Base-by-base conservation (phyloP, 345 rosid genomes). In the Streptanthus diversifolius region DNA sequence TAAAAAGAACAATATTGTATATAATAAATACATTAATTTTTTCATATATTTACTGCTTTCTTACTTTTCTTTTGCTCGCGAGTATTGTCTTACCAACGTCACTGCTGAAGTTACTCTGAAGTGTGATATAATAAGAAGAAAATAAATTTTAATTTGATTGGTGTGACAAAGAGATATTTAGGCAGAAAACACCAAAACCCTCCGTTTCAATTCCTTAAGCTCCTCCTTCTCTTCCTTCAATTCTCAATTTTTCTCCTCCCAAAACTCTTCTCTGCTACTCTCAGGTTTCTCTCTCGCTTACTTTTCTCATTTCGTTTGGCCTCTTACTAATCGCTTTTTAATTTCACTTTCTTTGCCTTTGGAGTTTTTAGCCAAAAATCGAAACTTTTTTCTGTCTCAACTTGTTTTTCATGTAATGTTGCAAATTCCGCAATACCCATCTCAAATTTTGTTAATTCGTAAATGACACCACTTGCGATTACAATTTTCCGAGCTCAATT, bases 101-200 rank as follows among this genome's bases (percentile, higher is more conserved):
- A 24, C 17, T 13, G 14, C 18, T 25, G n/a, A 25, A 52, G 27
- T 51, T 1, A 51, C 15, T 51, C 12, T 18, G n/a, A 12, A 52
- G 5, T 25, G 57, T 25, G 18, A 52, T 25, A 25, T 2, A 0
- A 53, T n/a, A 14, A 27, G 25, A 56, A 56, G 2, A 32, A 32
- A 9, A 2, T 3, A 17, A 25, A 1, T 32, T 57, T 57, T 57
- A 3, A 11, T 30, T 15, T 53, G 27, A 25, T 24, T 53, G 10
- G n/a, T 0, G 43, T 1, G 43, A 30, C 48, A 39, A 58, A 51
- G 67, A 58, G 78, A 74, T 68, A 37, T 59, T 68, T 68, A 75
- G 45, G 11, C 33, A 69, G 75, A 63, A 63, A 76, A 63, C 70
- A 69, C 58, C 75, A 68, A 76, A 76, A 69, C 70, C 79, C 75